phyloP scores from a whole-genome alignment of 1,284 basidiomycete species.

The Cryptococcus sp. region DNA sequence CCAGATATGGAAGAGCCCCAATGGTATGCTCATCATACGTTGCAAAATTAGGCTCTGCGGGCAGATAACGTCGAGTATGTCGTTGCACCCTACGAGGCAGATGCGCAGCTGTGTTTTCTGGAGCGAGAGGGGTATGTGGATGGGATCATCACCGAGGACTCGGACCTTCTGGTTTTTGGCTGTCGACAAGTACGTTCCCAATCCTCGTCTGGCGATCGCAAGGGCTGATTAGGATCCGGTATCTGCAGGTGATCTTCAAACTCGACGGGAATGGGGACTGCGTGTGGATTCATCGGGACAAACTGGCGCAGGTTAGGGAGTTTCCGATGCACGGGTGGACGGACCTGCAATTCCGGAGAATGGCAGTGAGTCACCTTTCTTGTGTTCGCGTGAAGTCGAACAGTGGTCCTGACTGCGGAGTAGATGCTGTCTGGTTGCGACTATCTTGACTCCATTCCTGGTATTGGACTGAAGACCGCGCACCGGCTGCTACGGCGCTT shows the following conservation, averaged over 20 bases:
- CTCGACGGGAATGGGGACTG: constrained; percentile 75
- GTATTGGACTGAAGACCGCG: constrained; percentile 95
- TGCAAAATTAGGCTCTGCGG: constrained; percentile 66
- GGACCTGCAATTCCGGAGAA: constrained; percentile 81
- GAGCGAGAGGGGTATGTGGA: constrained; percentile 80
- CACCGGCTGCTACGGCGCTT: constrained; percentile 74
- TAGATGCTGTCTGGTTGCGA: constrained; percentile 93
- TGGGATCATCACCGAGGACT: constrained; percentile 96
- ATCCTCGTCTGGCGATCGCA: too few species aligned
- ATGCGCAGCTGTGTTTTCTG: constrained; percentile 92
- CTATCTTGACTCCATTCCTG: constrained; percentile 93
- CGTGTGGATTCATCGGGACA: constrained; percentile 70
- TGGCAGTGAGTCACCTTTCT: constrained; percentile 59
- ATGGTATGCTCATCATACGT: constrained; percentile 1
- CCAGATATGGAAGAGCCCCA: background rate
- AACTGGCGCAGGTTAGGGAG: constrained; percentile 69
- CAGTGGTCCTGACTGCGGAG: background rate
- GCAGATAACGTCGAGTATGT: constrained; percentile 78
- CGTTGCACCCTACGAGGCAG: constrained; percentile 98
- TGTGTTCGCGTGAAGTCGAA: background rate
- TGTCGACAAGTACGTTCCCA: constrained; percentile 68
- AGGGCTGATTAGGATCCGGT: background rate
- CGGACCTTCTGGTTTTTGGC: constrained; percentile 95
- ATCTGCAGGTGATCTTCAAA: constrained; percentile 61
- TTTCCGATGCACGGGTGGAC: constrained; percentile 85